A percentile compares a stretch with the other conserved stretches of the same genome.
Conservation (phyloP, 768 basidiomycete species). For the Lenzites betulinus region DNA sequence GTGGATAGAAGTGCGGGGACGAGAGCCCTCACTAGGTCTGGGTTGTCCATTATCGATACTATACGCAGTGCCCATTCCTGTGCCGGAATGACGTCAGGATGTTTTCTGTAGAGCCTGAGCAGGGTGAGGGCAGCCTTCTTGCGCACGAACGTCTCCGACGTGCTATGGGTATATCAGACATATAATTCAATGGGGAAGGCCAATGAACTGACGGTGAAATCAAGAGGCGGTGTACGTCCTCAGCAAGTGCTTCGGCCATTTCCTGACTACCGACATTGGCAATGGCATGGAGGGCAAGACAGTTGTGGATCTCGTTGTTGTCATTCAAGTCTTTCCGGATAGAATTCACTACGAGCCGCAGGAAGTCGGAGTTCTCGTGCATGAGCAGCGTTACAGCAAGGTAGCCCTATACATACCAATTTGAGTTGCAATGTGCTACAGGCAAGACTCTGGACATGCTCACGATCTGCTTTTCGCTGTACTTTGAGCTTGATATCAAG, state of each 20-base stretch:
- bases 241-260: constrained; percentile 94
- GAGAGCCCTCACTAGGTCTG: constrained; percentile 62
- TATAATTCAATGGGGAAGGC: background rate
- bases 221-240: constrained; percentile 91
- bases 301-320: constrained; percentile 93
- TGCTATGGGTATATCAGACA: constrained; percentile 48
- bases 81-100: constrained; percentile 90
- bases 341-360: constrained; percentile 95
- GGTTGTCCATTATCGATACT: constrained; percentile 93
- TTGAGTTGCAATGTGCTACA: constrained; percentile 1
- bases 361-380: constrained; percentile 98
- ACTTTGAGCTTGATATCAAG: constrained; percentile 91
- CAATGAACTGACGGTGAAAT: constrained; percentile 79
- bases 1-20: background rate
- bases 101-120: constrained; percentile 91
- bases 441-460: constrained; percentile 32
- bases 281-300: constrained; percentile 95
- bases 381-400: constrained; percentile 95
- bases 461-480: constrained; percentile 99
- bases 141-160: constrained; percentile 93
- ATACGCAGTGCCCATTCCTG: constrained; percentile 96
- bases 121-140: constrained; percentile 98
- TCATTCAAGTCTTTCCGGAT: constrained; percentile 97
- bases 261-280: constrained; percentile 97
- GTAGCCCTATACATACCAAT: constrained; percentile 70